Conservation (phyloP, 2,329 filamentous ascomycete species). For the Dichotomopilus funicola region DNA sequence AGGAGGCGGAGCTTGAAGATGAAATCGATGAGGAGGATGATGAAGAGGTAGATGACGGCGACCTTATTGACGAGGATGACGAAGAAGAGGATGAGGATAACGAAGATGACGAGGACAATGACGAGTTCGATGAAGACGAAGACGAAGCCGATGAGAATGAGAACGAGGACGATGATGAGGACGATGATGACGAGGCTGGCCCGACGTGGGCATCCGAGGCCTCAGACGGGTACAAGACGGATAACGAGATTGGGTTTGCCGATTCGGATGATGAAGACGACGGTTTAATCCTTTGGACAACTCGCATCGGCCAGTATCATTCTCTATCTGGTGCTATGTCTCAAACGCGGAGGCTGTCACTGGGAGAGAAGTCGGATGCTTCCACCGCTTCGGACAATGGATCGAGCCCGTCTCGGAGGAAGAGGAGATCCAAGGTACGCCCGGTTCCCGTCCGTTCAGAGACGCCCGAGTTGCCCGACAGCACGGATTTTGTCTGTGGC, state of each 20-base stretch:
- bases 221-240: constrained; percentile 68
- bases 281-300: constrained; percentile 55
- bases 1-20: constrained; percentile 68
- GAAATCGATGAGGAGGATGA: constrained; percentile 44
- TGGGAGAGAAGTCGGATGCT: constrained; percentile 50
- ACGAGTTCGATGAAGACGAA: constrained; percentile 31
- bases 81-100: constrained; percentile 45
- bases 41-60: constrained; percentile 45
- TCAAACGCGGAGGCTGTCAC: constrained; percentile 35
- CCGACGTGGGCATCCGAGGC: constrained; percentile 47
- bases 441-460: constrained; percentile 54
- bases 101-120: constrained; percentile 40
- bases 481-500: constrained; percentile 98
- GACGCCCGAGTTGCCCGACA: constrained; percentile 84
- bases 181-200: constrained; percentile 44
- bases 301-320: constrained; percentile 34
- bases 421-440: constrained; percentile 29
- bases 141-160: constrained; percentile 41
- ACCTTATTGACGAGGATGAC: constrained; percentile 47
- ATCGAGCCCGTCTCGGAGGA: constrained; percentile 29
- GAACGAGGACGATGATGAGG: constrained; percentile 31
- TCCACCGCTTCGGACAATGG: constrained; percentile 44
- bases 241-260: constrained; percentile 61
- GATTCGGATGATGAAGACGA: constrained; percentile 65
- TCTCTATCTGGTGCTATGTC: constrained; percentile 33